These are phyloP conservation scores for Carpinus fangiana DNA, from an alignment of 306 rosid species.

Conservation along the genomic window DNA sequence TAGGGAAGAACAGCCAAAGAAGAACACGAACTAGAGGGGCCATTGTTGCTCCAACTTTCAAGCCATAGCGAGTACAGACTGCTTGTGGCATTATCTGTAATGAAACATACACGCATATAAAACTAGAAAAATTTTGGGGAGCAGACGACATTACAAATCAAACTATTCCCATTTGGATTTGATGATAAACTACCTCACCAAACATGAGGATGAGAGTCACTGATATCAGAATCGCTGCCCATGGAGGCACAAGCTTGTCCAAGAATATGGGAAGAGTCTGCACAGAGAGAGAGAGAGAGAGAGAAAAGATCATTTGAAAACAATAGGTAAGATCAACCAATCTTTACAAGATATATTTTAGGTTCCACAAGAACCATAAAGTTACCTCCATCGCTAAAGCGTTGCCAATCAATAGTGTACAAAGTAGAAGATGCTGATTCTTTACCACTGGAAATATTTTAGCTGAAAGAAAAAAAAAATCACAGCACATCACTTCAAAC, in stretches of 20 bases:
- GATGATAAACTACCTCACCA: conserved; percentile 72
- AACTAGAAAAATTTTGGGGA: conserved; percentile 3
- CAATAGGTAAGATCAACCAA: not conserved
- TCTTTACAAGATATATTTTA: not conserved
- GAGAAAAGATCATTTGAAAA: not conserved
- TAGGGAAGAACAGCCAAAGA: conserved; percentile 71
- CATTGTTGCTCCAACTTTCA: conserved; percentile 79
- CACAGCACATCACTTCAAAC: not conserved
- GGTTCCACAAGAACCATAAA: conserved; percentile 7
- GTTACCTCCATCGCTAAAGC: conserved; percentile 95
- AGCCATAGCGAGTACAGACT: conserved; percentile 85
- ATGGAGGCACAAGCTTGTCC: conserved; percentile 80
- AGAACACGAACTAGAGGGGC: conserved; percentile 94
- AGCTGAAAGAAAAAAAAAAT: conserved; percentile 51
- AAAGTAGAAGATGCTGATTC: conserved; percentile 93
- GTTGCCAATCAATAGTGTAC: conserved; percentile 94
- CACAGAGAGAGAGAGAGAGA: not conserved
- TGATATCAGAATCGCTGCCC: conserved; percentile 79
- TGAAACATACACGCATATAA: conserved; percentile 8
- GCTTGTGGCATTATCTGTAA: conserved; percentile 94
- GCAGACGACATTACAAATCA: conserved; percentile 21
- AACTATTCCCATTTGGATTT: conserved; percentile 6
- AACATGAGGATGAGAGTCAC: conserved; percentile 89
- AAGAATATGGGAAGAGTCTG: conserved; percentile 94
- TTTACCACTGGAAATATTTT: conserved; percentile 94